Evolutionary conservation across 305 asterid genomes (phyloP), one percentile per base, ranked within the genome.

Genomic region (Rubia peregrina): DNA sequence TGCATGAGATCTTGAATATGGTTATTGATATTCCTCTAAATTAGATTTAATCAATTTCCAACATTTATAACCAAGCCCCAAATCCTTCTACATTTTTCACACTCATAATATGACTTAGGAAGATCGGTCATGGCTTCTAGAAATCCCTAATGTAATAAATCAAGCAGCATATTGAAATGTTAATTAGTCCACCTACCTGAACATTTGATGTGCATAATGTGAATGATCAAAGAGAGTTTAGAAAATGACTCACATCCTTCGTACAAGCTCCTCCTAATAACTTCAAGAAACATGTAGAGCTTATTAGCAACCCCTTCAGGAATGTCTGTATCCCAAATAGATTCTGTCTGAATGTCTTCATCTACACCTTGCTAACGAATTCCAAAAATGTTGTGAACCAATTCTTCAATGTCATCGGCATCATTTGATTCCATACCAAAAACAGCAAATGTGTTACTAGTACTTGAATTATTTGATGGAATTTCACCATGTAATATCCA

Each of bases 201-300:
- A 53, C 71, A 75, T 36, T 69, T 74, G 6, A 59, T 9, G 7
- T 26, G 38, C 61, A 42, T 16, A 68, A 68, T 49, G 9, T 68
- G 30, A 56, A 74, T 59, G 7, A 61, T 17, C 38, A 60, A 74
- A 4, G 49, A 24, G 4, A 74, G 64, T 61, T 74, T 74, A 24
- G 77, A 57, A 41, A 74, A 67, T 8, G n/a, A 53, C 53, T 74
- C 61, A 24, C 77, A 60, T n/a, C 73, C 69, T 7, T 36, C 55
- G 30, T 68, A 68, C 12, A 74, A 17, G 10, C 36, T 73, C 51
- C 44, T 16, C 12, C 49, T 41, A 9, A 56, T 44, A 57, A 59
- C 70, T 8, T 68, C 66, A 7, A 61, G 40, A 12, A 60, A 33
- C 60, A 68, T 74, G 38, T 56, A 74, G 48, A 74, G 68, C 9